Percentiles rank a stretch among this genome's conserved stretches.
Evolutionary conservation across 306 rosid species (phyloP).

Genomic region (Fragaria vesca): DNA sequence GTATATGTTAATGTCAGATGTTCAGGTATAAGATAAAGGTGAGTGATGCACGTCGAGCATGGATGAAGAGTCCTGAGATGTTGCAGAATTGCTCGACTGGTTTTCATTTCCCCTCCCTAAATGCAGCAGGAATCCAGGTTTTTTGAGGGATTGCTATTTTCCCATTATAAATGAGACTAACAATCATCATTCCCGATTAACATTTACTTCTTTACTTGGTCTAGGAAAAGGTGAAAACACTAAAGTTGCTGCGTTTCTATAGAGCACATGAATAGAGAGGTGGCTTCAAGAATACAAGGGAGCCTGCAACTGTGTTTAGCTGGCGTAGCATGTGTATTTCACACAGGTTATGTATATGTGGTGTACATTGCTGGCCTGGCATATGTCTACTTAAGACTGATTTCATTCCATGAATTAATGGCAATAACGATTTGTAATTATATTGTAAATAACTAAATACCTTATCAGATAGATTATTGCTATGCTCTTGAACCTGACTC

Average conservation of each 20-base stretch:
- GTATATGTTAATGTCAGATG: constrained; percentile 43
- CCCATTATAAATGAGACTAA: constrained; percentile 13
- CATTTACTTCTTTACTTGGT: not conserved
- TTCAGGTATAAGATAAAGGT: constrained; percentile 66
- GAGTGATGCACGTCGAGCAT: constrained; percentile 69
- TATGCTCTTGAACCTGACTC: not conserved
- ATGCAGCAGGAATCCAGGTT: constrained; percentile 59
- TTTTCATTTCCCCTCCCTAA: constrained; percentile 58
- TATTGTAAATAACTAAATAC: not conserved
- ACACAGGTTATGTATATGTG: not conserved
- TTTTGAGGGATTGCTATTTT: constrained; percentile 7
- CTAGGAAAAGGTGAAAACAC: constrained; percentile 70
- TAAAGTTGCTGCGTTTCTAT: constrained; percentile 73
- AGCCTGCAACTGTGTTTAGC: constrained; percentile 7
- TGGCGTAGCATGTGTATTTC: constrained; percentile 5
- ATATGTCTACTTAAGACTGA: constrained; percentile 1
- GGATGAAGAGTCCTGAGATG: constrained; percentile 81
- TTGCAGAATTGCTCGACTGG: constrained; percentile 83
- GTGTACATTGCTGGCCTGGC: constrained; percentile 21
- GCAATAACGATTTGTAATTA: not conserved
- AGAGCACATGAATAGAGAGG: constrained; percentile 44
- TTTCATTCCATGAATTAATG: not conserved
- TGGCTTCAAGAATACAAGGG: constrained; percentile 16
- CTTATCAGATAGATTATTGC: too few species aligned
- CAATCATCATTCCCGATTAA: constrained; percentile 6